Evolutionary conservation across 768 basidiomycete species (phyloP).

Genomic region (Trametes gibbosa): DNA sequence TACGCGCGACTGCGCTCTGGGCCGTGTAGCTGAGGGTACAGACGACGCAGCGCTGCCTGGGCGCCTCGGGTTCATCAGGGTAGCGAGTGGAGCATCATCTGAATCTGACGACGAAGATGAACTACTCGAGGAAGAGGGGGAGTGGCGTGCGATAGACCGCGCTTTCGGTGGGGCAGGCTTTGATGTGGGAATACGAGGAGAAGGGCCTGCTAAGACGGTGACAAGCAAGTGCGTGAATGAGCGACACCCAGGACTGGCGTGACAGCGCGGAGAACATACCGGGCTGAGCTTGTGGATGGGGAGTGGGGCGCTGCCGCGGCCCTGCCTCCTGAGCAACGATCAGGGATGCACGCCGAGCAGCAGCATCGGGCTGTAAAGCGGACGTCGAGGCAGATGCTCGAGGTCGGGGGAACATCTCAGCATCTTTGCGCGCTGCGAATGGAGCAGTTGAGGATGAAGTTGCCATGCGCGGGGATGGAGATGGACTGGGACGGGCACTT

Average conservation of each 20-base stretch:
- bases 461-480: slow-evolving; percentile 17
- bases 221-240: neutral
- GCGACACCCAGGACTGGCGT: neutral
- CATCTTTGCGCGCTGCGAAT: neutral
- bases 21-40: slow-evolving; percentile 25
- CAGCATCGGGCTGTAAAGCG: slow-evolving; percentile 50
- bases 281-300: slow-evolving; percentile 4
- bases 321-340: slow-evolving; percentile 11
- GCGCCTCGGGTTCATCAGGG: slow-evolving; percentile 56
- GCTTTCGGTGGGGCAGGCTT: slow-evolving; percentile 4
- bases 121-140: slow-evolving; percentile 23
- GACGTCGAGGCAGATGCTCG: slow-evolving; percentile 59
- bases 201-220: neutral
- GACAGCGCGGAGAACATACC: neutral
- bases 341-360: slow-evolving; percentile 49
- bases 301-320: neutral
- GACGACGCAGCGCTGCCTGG: slow-evolving; percentile 59
- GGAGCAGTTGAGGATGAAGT: slow-evolving; percentile 14
- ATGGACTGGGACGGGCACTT: neutral
- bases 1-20: slow-evolving; percentile 26
- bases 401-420: slow-evolving; percentile 31
- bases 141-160: neutral
- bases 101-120: slow-evolving; percentile 45
- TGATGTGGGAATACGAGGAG: neutral
- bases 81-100: slow-evolving; percentile 65